Conservation (phyloP, 371 early-diverging fungal species). For the Blastocladiella emersonii region DNA sequence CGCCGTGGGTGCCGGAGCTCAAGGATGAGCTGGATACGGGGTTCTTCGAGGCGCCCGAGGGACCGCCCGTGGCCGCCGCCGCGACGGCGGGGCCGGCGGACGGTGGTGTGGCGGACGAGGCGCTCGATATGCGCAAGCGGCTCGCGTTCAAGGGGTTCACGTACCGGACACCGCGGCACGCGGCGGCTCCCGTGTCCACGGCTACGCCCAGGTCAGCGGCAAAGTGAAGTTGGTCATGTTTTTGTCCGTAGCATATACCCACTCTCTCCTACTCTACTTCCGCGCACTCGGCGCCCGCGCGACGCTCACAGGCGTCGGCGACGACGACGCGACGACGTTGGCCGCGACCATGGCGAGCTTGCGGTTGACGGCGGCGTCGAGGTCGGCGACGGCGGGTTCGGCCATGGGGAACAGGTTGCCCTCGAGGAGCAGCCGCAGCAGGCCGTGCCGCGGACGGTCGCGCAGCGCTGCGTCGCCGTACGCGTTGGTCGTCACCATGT, state of each 20-base stretch:
- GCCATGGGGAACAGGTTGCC: not conserved
- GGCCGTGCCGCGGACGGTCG: not conserved
- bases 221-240: too few species aligned
- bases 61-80: conserved; percentile 15
- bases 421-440: not conserved
- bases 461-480: not conserved
- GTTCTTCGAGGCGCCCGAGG: conserved; percentile 32
- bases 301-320: too few species aligned
- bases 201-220: too few species aligned
- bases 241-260: too few species aligned
- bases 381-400: too few species aligned
- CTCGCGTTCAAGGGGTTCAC: conserved; percentile 50
- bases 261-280: too few species aligned
- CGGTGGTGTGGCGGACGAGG: conserved; percentile 2
- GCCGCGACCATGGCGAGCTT: too few species aligned
- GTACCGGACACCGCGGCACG: too few species aligned
- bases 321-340: too few species aligned
- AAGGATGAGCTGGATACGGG: conserved; percentile 31
- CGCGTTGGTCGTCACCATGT: not conserved
- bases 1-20: conserved; percentile 23
- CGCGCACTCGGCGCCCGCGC: too few species aligned
- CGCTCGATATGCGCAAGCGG: conserved; percentile 39
- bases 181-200: too few species aligned
- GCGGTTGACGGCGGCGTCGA: too few species aligned
- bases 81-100: conserved; percentile 16